Percentiles rank a stretch among this genome's conserved stretches.
phyloP scores from a whole-genome alignment of 345 rosid genomes.

The Brassica carinata region DNA sequence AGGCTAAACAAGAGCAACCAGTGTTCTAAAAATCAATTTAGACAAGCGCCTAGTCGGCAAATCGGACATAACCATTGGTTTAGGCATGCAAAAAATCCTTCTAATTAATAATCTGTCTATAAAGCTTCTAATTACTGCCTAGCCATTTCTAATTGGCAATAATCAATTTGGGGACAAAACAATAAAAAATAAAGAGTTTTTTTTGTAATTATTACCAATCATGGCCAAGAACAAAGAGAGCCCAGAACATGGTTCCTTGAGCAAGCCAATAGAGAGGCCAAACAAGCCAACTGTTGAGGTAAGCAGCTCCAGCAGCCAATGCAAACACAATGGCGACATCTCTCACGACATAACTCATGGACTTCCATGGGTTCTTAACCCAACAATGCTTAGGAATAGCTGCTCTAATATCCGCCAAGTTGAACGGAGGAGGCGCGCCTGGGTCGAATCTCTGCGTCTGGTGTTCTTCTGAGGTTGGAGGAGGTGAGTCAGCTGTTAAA shows the following conservation, averaged over 20 bases:
- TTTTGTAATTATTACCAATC: slow-evolving; percentile 58
- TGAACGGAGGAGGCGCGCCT: slow-evolving; percentile 71
- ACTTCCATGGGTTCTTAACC: slow-evolving; percentile 85
- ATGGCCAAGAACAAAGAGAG: slow-evolving; percentile 94
- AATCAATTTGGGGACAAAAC: neutral
- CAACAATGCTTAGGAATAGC: slow-evolving; percentile 93
- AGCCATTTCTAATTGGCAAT: too few species aligned
- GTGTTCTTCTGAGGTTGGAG: slow-evolving; percentile 30
- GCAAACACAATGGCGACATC: slow-evolving; percentile 69
- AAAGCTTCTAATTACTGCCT: too few species aligned
- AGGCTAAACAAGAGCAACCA: neutral
- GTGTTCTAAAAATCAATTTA: too few species aligned
- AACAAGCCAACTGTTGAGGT: slow-evolving; percentile 64
- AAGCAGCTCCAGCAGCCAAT: slow-evolving; percentile 76
- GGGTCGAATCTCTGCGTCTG: slow-evolving; percentile 47
- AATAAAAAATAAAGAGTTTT: neutral
- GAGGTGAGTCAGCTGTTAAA: slow-evolving; percentile 26
- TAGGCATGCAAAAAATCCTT: too few species aligned
- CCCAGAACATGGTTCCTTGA: slow-evolving; percentile 99
- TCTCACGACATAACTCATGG: slow-evolving; percentile 75
- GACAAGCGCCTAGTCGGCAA: too few species aligned
- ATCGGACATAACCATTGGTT: too few species aligned
- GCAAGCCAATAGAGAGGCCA: slow-evolving; percentile 95
- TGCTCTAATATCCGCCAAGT: slow-evolving; percentile 67
- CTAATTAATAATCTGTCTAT: too few species aligned